Conservation (phyloP, 23 red algal genomes). For the Agarophyton chilense region DNA sequence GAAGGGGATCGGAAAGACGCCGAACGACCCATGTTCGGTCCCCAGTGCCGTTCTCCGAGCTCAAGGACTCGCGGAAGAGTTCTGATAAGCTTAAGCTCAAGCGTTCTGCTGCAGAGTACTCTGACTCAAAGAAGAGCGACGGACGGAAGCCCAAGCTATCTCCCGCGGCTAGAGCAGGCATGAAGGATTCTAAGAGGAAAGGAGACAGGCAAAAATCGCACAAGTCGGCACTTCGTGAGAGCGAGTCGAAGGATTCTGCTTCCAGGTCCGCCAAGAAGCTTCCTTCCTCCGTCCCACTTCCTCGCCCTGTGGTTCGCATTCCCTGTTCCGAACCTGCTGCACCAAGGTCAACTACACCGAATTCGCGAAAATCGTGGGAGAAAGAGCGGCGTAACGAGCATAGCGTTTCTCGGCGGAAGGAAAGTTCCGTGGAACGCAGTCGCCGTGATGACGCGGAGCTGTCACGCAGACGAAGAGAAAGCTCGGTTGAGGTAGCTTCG, state of each 20-base stretch:
- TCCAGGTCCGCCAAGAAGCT: constrained; percentile 3
- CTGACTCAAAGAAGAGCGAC: neutral
- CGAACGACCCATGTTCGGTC: neutral
- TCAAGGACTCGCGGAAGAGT: neutral
- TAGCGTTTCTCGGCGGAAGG: neutral
- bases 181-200: neutral
- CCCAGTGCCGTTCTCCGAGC: neutral
- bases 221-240: neutral
- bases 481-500: neutral
- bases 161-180: neutral
- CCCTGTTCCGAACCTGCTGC: constrained; percentile 3
- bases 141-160: neutral
- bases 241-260: neutral
- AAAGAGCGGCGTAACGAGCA: constrained; percentile 3
- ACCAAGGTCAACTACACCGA: neutral
- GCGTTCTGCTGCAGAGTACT: neutral
- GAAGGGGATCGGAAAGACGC: neutral
- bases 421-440: neutral
- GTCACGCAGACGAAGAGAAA: neutral
- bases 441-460: neutral
- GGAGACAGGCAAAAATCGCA: neutral
- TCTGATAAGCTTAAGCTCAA: neutral
- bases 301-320: neutral
- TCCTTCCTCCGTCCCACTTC: neutral
- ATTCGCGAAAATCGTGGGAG: neutral